These are phyloP conservation scores for Sporothrix schenckii DNA, from an alignment of 2,329 filamentous ascomycete genomes.

Conservation along the genomic window DNA sequence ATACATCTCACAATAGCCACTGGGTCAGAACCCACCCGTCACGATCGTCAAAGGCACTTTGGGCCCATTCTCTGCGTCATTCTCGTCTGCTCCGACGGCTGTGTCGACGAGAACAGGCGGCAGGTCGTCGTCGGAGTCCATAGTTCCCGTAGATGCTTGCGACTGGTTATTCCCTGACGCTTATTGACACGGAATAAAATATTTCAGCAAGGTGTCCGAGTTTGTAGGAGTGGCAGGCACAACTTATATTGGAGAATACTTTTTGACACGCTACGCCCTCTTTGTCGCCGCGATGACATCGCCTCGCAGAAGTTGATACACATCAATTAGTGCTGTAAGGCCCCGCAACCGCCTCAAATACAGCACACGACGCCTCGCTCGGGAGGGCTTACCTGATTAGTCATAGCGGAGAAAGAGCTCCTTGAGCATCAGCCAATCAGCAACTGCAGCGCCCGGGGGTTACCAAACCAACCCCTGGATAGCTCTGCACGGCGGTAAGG, in stretches of 20 bases:
- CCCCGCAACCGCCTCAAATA: constrained; percentile 8
- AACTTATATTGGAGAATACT: background rate
- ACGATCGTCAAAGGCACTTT: constrained; percentile 86
- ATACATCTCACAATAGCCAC: background rate
- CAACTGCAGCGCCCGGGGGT: background rate
- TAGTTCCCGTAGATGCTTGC: constrained; percentile 40
- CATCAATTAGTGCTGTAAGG: background rate
- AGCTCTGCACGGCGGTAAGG: constrained; percentile 24
- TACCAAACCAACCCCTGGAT: constrained; percentile 27
- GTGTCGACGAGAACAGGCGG: constrained; percentile 66
- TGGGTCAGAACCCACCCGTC: constrained; percentile 57
- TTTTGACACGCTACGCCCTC: constrained; percentile 26
- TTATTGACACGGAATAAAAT: background rate
- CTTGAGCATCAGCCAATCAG: constrained; percentile 22
- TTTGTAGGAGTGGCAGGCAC: background rate
- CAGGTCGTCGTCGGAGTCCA: constrained; percentile 63
- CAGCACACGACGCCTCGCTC: background rate
- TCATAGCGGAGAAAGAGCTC: constrained; percentile 27
- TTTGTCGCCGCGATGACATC: constrained; percentile 24
- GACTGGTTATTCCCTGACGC: background rate
- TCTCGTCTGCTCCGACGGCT: constrained; percentile 43
- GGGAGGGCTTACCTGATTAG: constrained; percentile 28
- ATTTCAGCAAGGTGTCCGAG: background rate
- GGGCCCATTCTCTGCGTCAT: constrained; percentile 54
- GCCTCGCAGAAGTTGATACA: background rate